A percentile compares a stretch with the other conserved stretches of the same genome.
Evolutionary conservation across 192 early-diverging fungal genomes (phyloP).

Genomic region (Umbelopsis sp.): DNA sequence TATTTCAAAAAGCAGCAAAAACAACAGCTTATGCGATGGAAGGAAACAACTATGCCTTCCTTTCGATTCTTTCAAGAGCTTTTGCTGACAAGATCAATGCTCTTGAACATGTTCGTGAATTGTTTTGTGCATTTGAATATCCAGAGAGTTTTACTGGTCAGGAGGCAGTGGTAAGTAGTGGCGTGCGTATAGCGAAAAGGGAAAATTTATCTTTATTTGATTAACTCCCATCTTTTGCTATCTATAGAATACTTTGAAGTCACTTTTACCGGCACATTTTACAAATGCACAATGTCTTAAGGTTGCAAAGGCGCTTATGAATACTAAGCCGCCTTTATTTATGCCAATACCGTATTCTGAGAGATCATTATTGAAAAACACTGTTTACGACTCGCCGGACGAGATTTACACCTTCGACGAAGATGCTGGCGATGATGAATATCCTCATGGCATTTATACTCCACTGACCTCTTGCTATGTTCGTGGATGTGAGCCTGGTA

Average conservation of each 20-base stretch:
- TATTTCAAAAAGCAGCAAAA: not conserved
- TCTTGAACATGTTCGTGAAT: constrained; percentile 33
- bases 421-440: constrained; percentile 36
- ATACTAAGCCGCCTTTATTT: constrained; percentile 30
- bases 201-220: not conserved
- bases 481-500: constrained; percentile 20
- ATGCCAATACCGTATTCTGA: constrained; percentile 31
- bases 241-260: constrained; percentile 15
- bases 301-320: constrained; percentile 34
- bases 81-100: constrained; percentile 23
- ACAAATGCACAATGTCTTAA: constrained; percentile 20
- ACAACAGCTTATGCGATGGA: not conserved
- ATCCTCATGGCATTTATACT: constrained; percentile 87
- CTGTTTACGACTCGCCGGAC: constrained; percentile 34
- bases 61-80: constrained; percentile 18
- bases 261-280: constrained; percentile 18
- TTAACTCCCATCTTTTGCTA: not conserved
- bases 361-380: constrained; percentile 30
- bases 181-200: too few relatives aligned
- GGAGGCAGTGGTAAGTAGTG: constrained; percentile 32
- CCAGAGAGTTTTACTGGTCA: constrained; percentile 38
- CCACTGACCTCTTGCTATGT: constrained; percentile 86
- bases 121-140: constrained; percentile 38
- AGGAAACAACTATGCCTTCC: constrained; percentile 11
- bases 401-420: constrained; percentile 37